Percentiles rank a stretch among this genome's conserved stretches.
Evolutionary conservation across 305 asterid genomes (phyloP).

Genomic region (Fraxinus sp.): DNA sequence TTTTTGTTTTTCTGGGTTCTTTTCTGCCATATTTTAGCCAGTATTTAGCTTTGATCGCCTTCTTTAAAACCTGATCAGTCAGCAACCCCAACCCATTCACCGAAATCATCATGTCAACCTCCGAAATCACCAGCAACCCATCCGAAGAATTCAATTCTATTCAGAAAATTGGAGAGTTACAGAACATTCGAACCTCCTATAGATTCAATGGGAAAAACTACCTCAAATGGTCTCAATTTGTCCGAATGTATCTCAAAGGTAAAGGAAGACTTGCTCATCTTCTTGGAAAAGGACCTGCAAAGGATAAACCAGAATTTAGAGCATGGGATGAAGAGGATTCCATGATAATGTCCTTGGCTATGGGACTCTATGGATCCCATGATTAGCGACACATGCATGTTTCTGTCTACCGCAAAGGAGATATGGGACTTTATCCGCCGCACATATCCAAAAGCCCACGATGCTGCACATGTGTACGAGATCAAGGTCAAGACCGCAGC

Average conservation of each 20-base stretch:
- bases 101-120: too few relatives aligned
- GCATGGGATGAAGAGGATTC: constrained; percentile 2
- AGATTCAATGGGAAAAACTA: not conserved
- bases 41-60: too few relatives aligned
- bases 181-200: not conserved
- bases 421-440: not conserved
- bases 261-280: not conserved
- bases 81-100: too few relatives aligned
- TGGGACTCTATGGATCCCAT: not conserved
- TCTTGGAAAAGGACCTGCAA: not conserved
- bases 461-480: not conserved
- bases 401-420: not conserved
- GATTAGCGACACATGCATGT: not conserved
- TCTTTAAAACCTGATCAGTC: too few relatives aligned
- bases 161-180: not conserved
- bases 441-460: not conserved
- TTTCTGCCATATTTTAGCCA: too few relatives aligned
- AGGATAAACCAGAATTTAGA: not conserved
- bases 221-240: not conserved
- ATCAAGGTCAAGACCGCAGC: not conserved
- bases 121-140: too few relatives aligned
- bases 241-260: not conserved
- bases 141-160: too few relatives aligned
- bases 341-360: not conserved
- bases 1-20: too few relatives aligned